Evolutionary conservation across 352 stramenopile genomes (phyloP).

Genomic region (Globisporangium nagaii): DNA sequence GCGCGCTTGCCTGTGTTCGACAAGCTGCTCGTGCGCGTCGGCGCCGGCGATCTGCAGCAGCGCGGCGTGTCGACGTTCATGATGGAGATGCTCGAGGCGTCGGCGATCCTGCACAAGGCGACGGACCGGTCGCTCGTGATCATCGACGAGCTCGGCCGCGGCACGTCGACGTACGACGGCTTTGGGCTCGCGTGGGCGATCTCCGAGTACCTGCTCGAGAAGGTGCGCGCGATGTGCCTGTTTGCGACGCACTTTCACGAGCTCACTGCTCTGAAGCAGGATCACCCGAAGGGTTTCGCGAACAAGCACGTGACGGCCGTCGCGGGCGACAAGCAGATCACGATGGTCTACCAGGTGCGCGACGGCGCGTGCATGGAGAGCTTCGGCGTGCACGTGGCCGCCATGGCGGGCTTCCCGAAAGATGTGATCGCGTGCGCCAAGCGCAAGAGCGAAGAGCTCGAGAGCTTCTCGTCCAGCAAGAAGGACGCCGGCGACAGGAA

Average conservation of each 20-base stretch:
- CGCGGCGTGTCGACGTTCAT: slow-evolving; percentile 99
- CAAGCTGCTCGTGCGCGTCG: slow-evolving; percentile 94
- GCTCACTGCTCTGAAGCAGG: slow-evolving; percentile 91
- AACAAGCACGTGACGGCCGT: slow-evolving; percentile 97
- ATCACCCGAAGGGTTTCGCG: slow-evolving; percentile 64
- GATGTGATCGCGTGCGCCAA: slow-evolving; percentile 92
- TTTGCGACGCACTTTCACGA: slow-evolving; percentile 99
- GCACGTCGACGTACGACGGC: slow-evolving; percentile 97
- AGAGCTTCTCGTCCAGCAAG: slow-evolving; percentile 42
- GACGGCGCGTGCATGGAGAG: slow-evolving; percentile 95
- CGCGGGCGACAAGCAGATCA: slow-evolving; percentile 73
- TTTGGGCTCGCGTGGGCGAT: slow-evolving; percentile 98
- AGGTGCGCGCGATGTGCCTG: slow-evolving; percentile 82
- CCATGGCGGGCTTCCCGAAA: slow-evolving; percentile 94
- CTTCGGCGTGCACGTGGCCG: slow-evolving; percentile 98
- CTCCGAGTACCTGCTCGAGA: slow-evolving; percentile 93
- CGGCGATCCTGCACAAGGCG: slow-evolving; percentile 93
- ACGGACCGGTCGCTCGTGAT: slow-evolving; percentile 95
- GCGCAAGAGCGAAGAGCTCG: slow-evolving; percentile 93
- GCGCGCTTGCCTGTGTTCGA: slow-evolving; percentile 94
- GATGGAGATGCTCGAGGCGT: slow-evolving; percentile 99
- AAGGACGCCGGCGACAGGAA: neutral
- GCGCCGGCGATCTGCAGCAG: slow-evolving; percentile 96
- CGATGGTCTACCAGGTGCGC: slow-evolving; percentile 91
- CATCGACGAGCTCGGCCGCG: slow-evolving; percentile 98